Evolutionary conservation across 345 rosid species (phyloP), one percentile per base, ranked within the genome.

Genomic region (Anastatica hierochuntica): DNA sequence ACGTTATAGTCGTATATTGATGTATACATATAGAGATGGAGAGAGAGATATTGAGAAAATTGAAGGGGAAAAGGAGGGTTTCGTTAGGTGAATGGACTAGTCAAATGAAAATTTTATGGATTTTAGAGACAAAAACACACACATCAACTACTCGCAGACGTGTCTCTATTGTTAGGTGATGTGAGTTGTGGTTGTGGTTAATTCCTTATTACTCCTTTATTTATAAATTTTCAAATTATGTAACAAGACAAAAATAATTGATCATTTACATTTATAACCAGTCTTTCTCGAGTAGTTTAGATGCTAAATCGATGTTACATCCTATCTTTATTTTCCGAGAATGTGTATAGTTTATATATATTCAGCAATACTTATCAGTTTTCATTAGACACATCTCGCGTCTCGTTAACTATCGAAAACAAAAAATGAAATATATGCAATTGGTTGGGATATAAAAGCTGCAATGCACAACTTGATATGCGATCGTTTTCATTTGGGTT

Each of bases 141-240:
- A 45, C 54, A 38, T 63, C 55, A 12, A 53, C 60, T 10, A 37
- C 33, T 62, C 4, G 54, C 7, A 29, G 33, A 45, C 68, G 61
- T 54, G 55, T 45, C 55, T 30, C 13, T 38, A 3, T 14, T 4
- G 17, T 27, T 14, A 10, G 4, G 11, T 13, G 16, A 13, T 17
- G 3, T 13, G 18, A 18, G 13, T 15, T 27, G 55, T 53, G 55
- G 68, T 29, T 54, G 35, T 63, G 26, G 14, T 29, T 11, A 53
- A 10, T 45, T 44, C 14, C 29, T 36, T 17, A 13, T n/a, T n/a
- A n/a, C 23, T n/a, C 16, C 5, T 5, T 15, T 34, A 0, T 2
- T 29, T 37, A 1, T 9, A 17, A 15, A 5, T 9, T 50, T 35
- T 14, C 43, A 31, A 30, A n/a, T 41, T 21, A 30, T 3, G 24